Base-by-base conservation (phyloP, 2,329 filamentous ascomycete genomes). In the Huntiella decipiens region DNA sequence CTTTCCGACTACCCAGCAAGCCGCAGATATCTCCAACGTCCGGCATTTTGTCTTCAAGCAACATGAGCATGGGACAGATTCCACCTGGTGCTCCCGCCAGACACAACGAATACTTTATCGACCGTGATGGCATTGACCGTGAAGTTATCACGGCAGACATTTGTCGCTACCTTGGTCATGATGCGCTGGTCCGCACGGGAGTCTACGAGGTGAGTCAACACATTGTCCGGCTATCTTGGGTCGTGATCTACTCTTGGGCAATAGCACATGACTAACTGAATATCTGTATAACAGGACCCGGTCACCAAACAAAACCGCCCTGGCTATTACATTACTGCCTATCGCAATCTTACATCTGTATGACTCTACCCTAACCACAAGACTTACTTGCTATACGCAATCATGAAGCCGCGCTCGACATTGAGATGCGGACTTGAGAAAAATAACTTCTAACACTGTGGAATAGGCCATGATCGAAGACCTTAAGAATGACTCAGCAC, bases 71-170 rank as follows among this genome's bases (percentile, higher is more conserved):
- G 43, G 19, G 40, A n/a, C 34, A 39, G 11, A 44, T 44, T 36
- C 35, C 45, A n/a, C 19, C 45, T 4, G 16, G 13, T 39, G 35
- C 43, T 19, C 47, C 43, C 17, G 44, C 47, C 7, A 46, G 47
- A 46, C 43, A 49, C 10, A 49, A 46, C 34, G 47, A 49, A 28
- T 46, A 49, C 39, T 46, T 46, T 11, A 46, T 49, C 6, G 47
- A 46, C 22, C 44, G 47, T 19, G 43, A 46, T 38, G 43, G 47
- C 11, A 49, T 46, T 36, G 43, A 49, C 40, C 47, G 47, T 55
- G 81, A 87, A 62, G 82, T 87, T 56, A 85, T 87, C 62, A 83
- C 82, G 52, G 78, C 80, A 58, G 82, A 87, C 60, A 84, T 87
- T 53, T 86, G 82, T 66, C 79, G 81, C 58, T 87, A 85, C 60